These are phyloP conservation scores for Mimosa bimucronata DNA, from an alignment of 306 rosid genomes.

Conservation along the genomic window DNA sequence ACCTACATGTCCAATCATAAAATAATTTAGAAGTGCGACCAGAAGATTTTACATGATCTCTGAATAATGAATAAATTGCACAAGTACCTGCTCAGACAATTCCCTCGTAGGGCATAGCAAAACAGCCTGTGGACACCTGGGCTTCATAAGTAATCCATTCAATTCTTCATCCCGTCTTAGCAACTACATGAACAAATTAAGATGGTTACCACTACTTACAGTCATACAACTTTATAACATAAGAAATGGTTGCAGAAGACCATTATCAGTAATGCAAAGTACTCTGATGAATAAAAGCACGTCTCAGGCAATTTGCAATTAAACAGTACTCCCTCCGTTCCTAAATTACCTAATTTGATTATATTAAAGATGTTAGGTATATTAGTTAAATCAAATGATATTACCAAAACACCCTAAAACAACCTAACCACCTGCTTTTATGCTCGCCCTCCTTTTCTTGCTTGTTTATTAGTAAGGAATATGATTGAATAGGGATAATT, in stretches of 20 bases:
- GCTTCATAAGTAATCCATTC: conserved; percentile 73
- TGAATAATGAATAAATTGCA: conserved; percentile 37
- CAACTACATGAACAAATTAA: conserved; percentile 54
- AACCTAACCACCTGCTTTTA: too few species aligned
- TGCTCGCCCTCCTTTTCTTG: too few species aligned
- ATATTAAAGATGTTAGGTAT: too few species aligned
- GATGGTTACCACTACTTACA: conserved; percentile 5
- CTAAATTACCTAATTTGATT: too few species aligned
- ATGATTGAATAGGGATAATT: too few species aligned
- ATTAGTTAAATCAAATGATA: too few species aligned
- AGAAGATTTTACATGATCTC: conserved; percentile 4
- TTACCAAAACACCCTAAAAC: too few species aligned
- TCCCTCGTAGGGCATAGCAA: conserved; percentile 95
- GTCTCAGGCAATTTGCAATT: conserved; percentile 8
- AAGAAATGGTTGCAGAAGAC: conserved; percentile 18
- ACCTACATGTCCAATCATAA: conserved; percentile 56
- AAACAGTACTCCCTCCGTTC: background rate
- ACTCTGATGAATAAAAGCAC: conserved; percentile 8
- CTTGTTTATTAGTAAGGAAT: too few species aligned
- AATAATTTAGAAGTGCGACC: conserved; percentile 36
- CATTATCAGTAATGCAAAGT: background rate
- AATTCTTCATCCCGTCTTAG: conserved; percentile 79
- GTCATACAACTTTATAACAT: conserved; percentile 16
- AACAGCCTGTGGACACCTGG: conserved; percentile 90
- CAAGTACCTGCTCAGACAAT: conserved; percentile 83